Percentiles rank a stretch among this genome's conserved stretches.
These are phyloP conservation scores for Eurotiales sp. DNA, from an alignment of 2,329 filamentous ascomycete species.

Conservation along the genomic window DNA sequence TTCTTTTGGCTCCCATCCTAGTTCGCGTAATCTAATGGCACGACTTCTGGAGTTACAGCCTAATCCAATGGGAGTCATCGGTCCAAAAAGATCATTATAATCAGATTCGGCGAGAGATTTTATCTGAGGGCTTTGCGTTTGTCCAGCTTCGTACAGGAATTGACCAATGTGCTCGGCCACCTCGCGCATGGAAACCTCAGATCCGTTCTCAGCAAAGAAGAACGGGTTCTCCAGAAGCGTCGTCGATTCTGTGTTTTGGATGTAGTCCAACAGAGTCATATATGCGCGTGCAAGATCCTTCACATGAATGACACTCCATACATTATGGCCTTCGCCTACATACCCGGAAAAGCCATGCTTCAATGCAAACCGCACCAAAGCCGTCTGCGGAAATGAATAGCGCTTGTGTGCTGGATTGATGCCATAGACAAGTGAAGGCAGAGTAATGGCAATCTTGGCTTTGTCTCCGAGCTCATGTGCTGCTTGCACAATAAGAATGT, in stretches of 20 bases:
- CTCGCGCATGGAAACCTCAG: neutral
- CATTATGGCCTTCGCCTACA: neutral
- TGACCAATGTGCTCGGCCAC: neutral
- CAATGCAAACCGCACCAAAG: neutral
- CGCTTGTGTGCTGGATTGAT: neutral
- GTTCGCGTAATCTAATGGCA: neutral
- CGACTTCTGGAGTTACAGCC: constrained; percentile 1
- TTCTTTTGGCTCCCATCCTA: neutral
- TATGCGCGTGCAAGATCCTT: neutral
- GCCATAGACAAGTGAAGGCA: neutral
- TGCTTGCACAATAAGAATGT: constrained; percentile 1
- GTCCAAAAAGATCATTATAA: neutral
- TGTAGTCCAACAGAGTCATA: neutral
- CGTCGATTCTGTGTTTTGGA: neutral
- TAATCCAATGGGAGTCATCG: neutral
- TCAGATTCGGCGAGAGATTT: neutral
- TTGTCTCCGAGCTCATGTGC: neutral
- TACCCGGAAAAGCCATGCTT: constrained; percentile 1
- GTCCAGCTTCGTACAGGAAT: neutral
- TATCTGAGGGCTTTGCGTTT: neutral
- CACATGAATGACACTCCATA: neutral
- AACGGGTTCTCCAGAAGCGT: neutral
- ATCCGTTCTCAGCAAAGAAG: constrained; percentile 1
- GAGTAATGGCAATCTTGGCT: neutral
- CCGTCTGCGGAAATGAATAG: neutral